phyloP scores from a whole-genome alignment of 1,284 basidiomycete genomes.

The Tilletia setariae region DNA sequence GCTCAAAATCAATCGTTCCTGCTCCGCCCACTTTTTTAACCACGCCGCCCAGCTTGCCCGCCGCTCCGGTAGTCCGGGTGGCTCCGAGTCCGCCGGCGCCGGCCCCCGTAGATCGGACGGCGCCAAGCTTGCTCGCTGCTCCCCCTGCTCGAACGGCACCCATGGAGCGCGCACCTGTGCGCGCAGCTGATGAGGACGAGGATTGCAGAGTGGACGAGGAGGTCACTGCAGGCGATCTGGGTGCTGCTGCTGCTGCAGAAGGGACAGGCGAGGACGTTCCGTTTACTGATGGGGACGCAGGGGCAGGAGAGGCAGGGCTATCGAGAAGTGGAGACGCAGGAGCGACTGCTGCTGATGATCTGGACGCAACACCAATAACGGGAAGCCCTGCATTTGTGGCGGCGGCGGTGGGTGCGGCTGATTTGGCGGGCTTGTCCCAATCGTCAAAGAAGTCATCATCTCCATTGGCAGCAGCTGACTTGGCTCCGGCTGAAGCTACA shows the following conservation, averaged over 20 bases:
- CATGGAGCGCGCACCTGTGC: slow-evolving; percentile 13
- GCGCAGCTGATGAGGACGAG: slow-evolving; percentile 27
- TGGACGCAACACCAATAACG: slow-evolving; percentile 17
- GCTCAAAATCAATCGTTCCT: slow-evolving; percentile 46
- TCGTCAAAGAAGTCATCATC: slow-evolving; percentile 65
- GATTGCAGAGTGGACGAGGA: slow-evolving; percentile 31
- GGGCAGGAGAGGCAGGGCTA: background rate
- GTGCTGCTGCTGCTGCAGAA: slow-evolving; percentile 17
- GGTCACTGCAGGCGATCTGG: slow-evolving; percentile 15
- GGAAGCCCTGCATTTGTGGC: slow-evolving; percentile 18
- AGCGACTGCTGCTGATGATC: background rate
- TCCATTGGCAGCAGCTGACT: slow-evolving; percentile 56
- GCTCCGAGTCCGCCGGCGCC: slow-evolving; percentile 16
- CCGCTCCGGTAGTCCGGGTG: slow-evolving; percentile 31
- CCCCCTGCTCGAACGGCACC: slow-evolving; percentile 4
- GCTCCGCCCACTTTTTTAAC: slow-evolving; percentile 43
- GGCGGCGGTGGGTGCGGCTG: slow-evolving; percentile 26
- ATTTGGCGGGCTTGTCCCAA: slow-evolving; percentile 25
- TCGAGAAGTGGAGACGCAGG: background rate
- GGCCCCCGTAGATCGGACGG: slow-evolving; percentile 38
- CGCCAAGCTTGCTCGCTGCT: slow-evolving; percentile 37
- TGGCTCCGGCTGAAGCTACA: slow-evolving; percentile 50
- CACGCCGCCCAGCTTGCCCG: slow-evolving; percentile 35
- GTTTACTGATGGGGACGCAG: background rate
- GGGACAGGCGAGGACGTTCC: slow-evolving; percentile 12